Conservation (phyloP, 1,139 yeast species). For the Hyphopichia pseudoburtonii region DNA sequence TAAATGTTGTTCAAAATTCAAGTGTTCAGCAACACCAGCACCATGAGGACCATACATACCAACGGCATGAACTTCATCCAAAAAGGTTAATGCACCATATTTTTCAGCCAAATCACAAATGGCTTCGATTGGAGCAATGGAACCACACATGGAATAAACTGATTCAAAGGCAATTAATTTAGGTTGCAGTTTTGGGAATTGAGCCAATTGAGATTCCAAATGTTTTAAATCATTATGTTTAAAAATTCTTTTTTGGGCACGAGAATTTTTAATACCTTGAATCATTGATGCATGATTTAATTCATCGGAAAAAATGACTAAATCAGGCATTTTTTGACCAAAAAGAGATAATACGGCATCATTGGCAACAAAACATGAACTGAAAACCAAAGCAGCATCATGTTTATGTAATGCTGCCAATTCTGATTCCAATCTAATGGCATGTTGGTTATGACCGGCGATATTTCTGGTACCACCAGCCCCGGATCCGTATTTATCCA, state of each 20-base stretch:
- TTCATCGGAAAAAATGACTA: constrained; percentile 91
- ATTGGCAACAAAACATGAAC: constrained; percentile 95
- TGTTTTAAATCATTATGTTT: constrained; percentile 86
- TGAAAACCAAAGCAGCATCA: constrained; percentile 91
- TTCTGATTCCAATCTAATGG: constrained; percentile 81
- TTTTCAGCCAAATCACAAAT: constrained; percentile 96
- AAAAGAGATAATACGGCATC: constrained; percentile 92
- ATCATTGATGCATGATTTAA: constrained; percentile 98
- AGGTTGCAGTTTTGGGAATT: constrained; percentile 81
- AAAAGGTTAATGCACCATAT: constrained; percentile 93
- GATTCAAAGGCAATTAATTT: constrained; percentile 96
- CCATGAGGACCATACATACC: constrained; percentile 99
- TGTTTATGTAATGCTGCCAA: constrained; percentile 90
- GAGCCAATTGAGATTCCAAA: constrained; percentile 73
- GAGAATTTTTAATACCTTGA: constrained; percentile 89
- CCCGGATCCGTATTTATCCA: constrained; percentile 94
- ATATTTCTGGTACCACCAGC: constrained; percentile 99
- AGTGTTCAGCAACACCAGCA: constrained; percentile 98
- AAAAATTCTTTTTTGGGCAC: constrained; percentile 84
- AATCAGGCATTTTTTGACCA: constrained; percentile 86
- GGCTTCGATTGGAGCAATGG: constrained; percentile 88
- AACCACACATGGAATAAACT: constrained; percentile 98
- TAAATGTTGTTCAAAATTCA: constrained; percentile 81
- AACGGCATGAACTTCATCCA: constrained; percentile 98
- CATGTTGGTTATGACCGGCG: constrained; percentile 94